These are phyloP conservation scores for Aspergillus texensis DNA, from an alignment of 2,329 filamentous ascomycete species.

Conservation along the genomic window DNA sequence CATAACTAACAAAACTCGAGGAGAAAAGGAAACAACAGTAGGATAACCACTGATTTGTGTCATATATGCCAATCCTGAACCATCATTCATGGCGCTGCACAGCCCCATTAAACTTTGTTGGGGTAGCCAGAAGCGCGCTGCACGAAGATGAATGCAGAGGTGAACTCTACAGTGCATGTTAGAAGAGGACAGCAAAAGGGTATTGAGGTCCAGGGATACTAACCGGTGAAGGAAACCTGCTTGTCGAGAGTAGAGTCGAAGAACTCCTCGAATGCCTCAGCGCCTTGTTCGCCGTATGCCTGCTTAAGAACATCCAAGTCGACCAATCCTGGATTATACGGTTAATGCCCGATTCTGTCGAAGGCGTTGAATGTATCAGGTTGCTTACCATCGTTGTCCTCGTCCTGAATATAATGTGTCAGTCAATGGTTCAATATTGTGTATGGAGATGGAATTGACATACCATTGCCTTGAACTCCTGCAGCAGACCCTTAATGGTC, in stretches of 20 bases:
- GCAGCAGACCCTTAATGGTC: not conserved
- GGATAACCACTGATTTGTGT: not conserved
- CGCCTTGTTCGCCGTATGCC: not conserved
- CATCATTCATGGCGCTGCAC: not conserved
- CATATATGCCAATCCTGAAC: not conserved
- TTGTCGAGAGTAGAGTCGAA: not conserved
- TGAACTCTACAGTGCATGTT: not conserved
- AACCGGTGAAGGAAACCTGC: not conserved
- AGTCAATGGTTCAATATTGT: not conserved
- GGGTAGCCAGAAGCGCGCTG: not conserved
- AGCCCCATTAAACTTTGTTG: not conserved
- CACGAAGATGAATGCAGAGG: not conserved
- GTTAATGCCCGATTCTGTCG: not conserved
- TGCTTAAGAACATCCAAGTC: not conserved
- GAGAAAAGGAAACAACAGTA: not conserved
- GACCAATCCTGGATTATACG: not conserved
- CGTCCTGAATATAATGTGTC: not conserved
- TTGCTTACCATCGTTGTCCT: not conserved
- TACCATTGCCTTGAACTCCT: not conserved
- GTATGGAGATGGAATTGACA: not conserved
- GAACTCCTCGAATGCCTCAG: not conserved
- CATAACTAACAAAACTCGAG: not conserved
- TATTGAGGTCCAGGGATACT: not conserved
- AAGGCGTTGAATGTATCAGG: not conserved
- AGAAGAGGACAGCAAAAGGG: not conserved